phyloP scores from a whole-genome alignment of 164 flowering plant species.

The Litsea cubeba region DNA sequence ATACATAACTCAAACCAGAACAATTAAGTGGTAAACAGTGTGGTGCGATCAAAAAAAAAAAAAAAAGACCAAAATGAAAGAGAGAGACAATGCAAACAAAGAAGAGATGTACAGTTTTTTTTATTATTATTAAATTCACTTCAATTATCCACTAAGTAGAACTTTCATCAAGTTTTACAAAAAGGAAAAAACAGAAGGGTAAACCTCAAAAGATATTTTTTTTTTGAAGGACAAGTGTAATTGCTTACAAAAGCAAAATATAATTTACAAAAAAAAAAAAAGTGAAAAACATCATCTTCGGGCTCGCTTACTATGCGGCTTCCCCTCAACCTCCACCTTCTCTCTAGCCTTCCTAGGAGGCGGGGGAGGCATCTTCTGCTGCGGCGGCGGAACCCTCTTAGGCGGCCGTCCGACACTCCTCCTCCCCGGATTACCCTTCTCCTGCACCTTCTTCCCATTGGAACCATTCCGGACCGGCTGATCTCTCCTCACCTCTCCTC shows the following conservation, averaged over 20 bases:
- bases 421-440: constrained; percentile 30
- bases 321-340: constrained; percentile 2
- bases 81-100: neutral
- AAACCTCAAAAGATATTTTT: neutral
- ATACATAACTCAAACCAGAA: too few species aligned
- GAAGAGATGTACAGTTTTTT: neutral
- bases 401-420: constrained; percentile 64
- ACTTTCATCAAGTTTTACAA: neutral
- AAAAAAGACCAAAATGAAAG: too few species aligned
- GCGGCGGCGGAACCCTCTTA: constrained; percentile 26
- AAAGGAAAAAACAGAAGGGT: neutral
- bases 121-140: neutral
- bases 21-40: too few species aligned
- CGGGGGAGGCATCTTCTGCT: neutral
- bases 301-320: constrained; percentile 38
- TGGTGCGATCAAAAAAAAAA: too few species aligned
- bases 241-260: constrained; percentile 1
- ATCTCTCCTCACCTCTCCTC: constrained; percentile 6
- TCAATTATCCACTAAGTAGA: too few species aligned
- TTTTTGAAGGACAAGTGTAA: neutral
- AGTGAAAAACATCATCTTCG: constrained; percentile 27
- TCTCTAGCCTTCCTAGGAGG: constrained; percentile 20
- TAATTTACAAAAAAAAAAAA: constrained; percentile 5
- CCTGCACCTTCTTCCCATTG: constrained; percentile 11
- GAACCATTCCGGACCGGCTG: constrained; percentile 3